Percentiles rank a stretch among this genome's conserved stretches.
phyloP scores from a whole-genome alignment of 768 basidiomycete species.

The Mycena vitilis region DNA sequence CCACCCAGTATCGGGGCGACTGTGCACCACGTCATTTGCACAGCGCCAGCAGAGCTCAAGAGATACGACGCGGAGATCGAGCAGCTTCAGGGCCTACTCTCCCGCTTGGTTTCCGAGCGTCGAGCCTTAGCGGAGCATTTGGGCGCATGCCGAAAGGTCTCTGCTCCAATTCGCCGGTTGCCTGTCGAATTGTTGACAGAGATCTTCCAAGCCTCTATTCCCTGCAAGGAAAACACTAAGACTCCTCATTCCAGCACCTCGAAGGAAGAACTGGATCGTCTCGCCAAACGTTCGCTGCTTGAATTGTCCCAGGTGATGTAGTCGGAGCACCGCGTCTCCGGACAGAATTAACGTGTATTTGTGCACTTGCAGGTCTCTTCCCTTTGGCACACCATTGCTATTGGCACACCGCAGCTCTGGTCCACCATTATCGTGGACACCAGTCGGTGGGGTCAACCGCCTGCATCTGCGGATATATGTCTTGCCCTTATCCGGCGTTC shows the following conservation, averaged over 20 bases:
- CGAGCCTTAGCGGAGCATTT: not conserved
- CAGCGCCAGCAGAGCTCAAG: not conserved
- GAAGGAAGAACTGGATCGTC: not conserved
- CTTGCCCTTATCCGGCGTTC: not conserved
- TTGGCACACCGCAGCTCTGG: not conserved
- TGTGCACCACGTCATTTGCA: not conserved
- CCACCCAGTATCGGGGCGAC: not conserved
- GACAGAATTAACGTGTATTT: not conserved
- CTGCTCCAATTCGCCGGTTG: not conserved
- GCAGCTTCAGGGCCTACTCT: not conserved
- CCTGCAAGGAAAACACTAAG: not conserved
- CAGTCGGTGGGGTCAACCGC: not conserved
- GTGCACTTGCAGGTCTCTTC: not conserved
- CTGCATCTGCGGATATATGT: not conserved
- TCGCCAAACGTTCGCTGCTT: not conserved
- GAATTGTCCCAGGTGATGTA: not conserved
- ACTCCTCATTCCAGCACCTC: not conserved
- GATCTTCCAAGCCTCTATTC: not conserved
- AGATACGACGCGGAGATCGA: not conserved
- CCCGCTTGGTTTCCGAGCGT: not conserved
- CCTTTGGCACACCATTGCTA: not conserved
- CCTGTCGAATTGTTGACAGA: not conserved
- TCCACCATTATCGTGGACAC: not conserved
- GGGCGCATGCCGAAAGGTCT: not conserved
- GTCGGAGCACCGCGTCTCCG: not conserved